Conservation (phyloP, 1,139 yeast species). For the Hansenula sp. region DNA sequence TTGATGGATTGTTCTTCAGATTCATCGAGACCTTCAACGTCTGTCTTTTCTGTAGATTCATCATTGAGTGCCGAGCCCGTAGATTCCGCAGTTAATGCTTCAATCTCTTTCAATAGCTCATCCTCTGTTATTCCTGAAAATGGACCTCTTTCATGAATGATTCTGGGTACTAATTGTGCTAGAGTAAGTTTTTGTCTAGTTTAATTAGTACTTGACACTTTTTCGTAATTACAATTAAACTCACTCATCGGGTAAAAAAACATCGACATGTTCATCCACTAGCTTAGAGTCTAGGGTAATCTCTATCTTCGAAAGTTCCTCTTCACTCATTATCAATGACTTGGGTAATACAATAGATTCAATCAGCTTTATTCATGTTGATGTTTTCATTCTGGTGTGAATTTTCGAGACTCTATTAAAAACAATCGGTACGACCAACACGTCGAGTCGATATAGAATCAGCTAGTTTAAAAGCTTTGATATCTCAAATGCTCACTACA, state of each 20-base stretch:
- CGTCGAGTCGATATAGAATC: no score
- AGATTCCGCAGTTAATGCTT: slow-evolving; percentile 6
- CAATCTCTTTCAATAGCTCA: slow-evolving; percentile 42
- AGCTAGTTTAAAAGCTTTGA: no score
- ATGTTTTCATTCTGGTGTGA: no score
- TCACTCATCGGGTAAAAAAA: slow-evolving; percentile 19
- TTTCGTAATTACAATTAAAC: slow-evolving; percentile 1
- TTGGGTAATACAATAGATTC: no score
- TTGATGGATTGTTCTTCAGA: slow-evolving; percentile 5
- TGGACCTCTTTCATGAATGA: slow-evolving; percentile 42
- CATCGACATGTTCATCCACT: slow-evolving; percentile 21
- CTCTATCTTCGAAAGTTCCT: slow-evolving; percentile 11
- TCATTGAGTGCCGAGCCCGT: slow-evolving; percentile 5
- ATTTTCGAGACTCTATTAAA: neutral
- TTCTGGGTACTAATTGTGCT: slow-evolving; percentile 38
- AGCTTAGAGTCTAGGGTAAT: slow-evolving; percentile 18
- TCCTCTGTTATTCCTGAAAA: slow-evolving; percentile 50
- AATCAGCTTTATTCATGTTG: neutral
- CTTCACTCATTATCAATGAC: neutral
- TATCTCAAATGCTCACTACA: no score
- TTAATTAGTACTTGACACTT: neutral
- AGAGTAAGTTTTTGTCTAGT: slow-evolving; percentile 24
- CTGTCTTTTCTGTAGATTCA: slow-evolving; percentile 8
- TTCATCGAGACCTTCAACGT: slow-evolving; percentile 3
- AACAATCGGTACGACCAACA: neutral